phyloP scores from a whole-genome alignment of 2,329 filamentous ascomycete genomes.

The Metarhizium album region DNA sequence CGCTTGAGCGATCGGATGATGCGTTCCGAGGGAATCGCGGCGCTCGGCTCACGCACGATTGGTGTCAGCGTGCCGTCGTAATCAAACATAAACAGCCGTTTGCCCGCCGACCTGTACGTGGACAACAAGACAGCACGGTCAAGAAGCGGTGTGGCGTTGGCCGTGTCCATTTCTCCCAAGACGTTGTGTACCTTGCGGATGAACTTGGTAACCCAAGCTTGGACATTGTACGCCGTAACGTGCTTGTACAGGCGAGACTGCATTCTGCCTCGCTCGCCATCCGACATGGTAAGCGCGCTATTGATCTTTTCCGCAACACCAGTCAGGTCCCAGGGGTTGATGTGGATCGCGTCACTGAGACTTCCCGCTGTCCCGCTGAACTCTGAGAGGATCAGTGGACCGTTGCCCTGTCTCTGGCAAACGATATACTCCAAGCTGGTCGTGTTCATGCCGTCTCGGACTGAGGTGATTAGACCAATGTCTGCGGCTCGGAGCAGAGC shows the following conservation, averaged over 20 bases:
- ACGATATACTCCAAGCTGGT: slow-evolving; percentile 91
- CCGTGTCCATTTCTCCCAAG: slow-evolving; percentile 63
- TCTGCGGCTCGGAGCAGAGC: slow-evolving; percentile 84
- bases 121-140: slow-evolving; percentile 62
- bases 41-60: slow-evolving; percentile 83
- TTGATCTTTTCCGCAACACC: slow-evolving; percentile 80
- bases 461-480: slow-evolving; percentile 88
- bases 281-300: slow-evolving; percentile 65
- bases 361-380: slow-evolving; percentile 91
- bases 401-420: slow-evolving; percentile 77
- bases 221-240: slow-evolving; percentile 76
- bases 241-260: slow-evolving; percentile 70
- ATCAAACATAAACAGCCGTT: slow-evolving; percentile 94
- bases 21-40: slow-evolving; percentile 77
- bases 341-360: slow-evolving; percentile 77
- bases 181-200: slow-evolving; percentile 71
- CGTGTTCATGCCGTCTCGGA: slow-evolving; percentile 96
- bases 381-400: slow-evolving; percentile 87
- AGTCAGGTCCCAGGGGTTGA: slow-evolving; percentile 89
- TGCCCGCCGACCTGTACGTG: slow-evolving; percentile 63
- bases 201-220: slow-evolving; percentile 74
- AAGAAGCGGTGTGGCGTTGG: slow-evolving; percentile 68
- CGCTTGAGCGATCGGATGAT: slow-evolving; percentile 70
- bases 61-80: slow-evolving; percentile 95
- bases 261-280: slow-evolving; percentile 53